A percentile compares a stretch with the other conserved stretches of the same genome.
phyloP scores from a whole-genome alignment of 805 yeast species.

The Wickerhamiella vanderwaltii region DNA sequence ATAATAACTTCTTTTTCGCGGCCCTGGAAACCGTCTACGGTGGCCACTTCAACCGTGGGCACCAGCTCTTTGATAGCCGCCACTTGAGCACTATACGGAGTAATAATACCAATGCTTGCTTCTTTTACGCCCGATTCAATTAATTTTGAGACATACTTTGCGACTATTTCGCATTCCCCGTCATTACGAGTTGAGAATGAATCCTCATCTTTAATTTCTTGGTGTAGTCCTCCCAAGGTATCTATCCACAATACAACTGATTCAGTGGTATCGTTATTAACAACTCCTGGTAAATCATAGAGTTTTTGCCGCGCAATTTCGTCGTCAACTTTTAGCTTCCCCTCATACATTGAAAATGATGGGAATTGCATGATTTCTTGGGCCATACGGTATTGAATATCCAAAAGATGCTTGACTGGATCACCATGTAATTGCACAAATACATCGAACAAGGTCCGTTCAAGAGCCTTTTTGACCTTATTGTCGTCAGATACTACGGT shows the following conservation, averaged over 20 bases:
- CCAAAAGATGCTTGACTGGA: constrained; percentile 44
- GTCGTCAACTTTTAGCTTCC: constrained; percentile 48
- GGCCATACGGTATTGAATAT: constrained; percentile 84
- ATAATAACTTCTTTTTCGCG: constrained; percentile 83
- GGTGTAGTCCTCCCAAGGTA: constrained; percentile 77
- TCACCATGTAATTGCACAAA: constrained; percentile 40
- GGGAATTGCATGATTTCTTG: constrained; percentile 65
- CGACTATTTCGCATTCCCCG: constrained; percentile 55
- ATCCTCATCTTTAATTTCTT: constrained; percentile 38
- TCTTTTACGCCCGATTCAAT: constrained; percentile 41
- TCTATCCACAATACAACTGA: constrained; percentile 70
- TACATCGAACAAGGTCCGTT: constrained; percentile 70
- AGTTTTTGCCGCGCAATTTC: constrained; percentile 43
- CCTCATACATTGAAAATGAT: constrained; percentile 50
- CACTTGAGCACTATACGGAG: constrained; percentile 89
- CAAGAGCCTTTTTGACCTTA: constrained; percentile 36
- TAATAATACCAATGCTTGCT: constrained; percentile 63
- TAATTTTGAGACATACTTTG: constrained; percentile 43
- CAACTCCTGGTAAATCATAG: constrained; percentile 38
- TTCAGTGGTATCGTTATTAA: constrained; percentile 41
- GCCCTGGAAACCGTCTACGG: constrained; percentile 96
- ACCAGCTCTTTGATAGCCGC: constrained; percentile 40
- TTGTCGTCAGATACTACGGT: constrained; percentile 48
- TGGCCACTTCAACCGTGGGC: constrained; percentile 54
- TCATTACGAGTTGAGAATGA: constrained; percentile 46